Evolutionary conservation across 495 filamentous ascomycete genomes (phyloP).

Genomic region (Penicillium antarcticum): DNA sequence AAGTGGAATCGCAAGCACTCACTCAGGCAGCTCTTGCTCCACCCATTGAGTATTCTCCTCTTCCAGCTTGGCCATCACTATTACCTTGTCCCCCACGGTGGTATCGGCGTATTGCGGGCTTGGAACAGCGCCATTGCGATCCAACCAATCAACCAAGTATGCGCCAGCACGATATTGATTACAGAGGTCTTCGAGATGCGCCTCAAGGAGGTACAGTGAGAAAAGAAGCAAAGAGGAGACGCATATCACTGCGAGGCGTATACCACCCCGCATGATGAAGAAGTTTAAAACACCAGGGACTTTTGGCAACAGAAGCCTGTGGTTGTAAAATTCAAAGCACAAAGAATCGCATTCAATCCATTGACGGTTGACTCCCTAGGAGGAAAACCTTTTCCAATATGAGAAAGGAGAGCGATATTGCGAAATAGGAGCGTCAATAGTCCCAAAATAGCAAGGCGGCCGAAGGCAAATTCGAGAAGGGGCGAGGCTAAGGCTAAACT

Average conservation of each 20-base stretch:
- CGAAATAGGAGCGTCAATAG: neutral
- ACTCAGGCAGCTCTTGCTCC: constrained; percentile 50
- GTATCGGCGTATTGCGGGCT: constrained; percentile 6
- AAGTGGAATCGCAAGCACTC: constrained; percentile 9
- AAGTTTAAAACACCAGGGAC: neutral
- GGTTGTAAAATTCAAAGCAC: neutral
- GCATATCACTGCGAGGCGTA: constrained; percentile 32
- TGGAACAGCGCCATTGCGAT: constrained; percentile 14
- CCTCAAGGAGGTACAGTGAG: constrained; percentile 35
- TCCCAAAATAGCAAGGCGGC: neutral
- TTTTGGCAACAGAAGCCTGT: constrained; percentile 8
- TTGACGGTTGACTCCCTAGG: neutral
- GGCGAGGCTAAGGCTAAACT: neutral
- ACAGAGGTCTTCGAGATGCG: constrained; percentile 37
- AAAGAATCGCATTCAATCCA: neutral
- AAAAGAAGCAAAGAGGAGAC: constrained; percentile 27
- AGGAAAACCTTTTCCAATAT: neutral
- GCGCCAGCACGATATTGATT: constrained; percentile 44
- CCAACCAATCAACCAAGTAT: constrained; percentile 38
- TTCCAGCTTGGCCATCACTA: constrained; percentile 59
- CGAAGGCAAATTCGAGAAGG: neutral
- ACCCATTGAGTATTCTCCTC: constrained; percentile 62
- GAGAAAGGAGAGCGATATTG: neutral
- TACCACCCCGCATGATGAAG: constrained; percentile 37
- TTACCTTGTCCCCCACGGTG: constrained; percentile 33